Evolutionary conservation across 192 early-diverging fungal genomes (phyloP).

Genomic region (Dimargaris verticillata): DNA sequence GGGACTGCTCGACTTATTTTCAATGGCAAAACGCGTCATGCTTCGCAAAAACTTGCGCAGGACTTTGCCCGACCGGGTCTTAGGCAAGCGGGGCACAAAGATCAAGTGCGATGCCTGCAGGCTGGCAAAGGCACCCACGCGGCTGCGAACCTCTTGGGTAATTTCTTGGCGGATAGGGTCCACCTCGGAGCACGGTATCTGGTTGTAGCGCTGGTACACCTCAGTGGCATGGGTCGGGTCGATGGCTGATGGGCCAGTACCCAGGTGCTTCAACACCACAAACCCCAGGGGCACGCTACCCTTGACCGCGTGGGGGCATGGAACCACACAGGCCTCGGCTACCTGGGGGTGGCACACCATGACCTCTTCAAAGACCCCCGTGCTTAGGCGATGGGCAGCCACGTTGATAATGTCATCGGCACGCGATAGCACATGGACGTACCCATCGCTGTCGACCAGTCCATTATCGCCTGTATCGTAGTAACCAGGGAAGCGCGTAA

Average conservation of each 20-base stretch:
- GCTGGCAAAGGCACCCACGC: conserved; percentile 71
- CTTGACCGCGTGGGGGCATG: conserved; percentile 44
- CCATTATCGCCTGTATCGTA: conserved; percentile 74
- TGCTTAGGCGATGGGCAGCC: conserved; percentile 69
- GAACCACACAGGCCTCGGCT: conserved; percentile 54
- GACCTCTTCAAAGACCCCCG: conserved; percentile 61
- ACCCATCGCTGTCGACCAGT: conserved; percentile 56
- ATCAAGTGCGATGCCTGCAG: conserved; percentile 47
- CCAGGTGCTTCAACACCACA: conserved; percentile 30
- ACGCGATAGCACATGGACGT: conserved; percentile 51
- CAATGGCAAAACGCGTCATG: conserved; percentile 37
- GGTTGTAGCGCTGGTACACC: neutral
- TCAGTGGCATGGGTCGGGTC: neutral
- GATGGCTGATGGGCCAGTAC: conserved; percentile 11
- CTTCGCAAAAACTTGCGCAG: conserved; percentile 56
- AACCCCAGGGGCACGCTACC: conserved; percentile 51
- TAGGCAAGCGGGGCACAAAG: conserved; percentile 55
- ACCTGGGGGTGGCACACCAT: conserved; percentile 42
- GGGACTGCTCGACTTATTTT: conserved; percentile 26
- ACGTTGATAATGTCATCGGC: conserved; percentile 75
- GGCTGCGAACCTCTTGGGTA: conserved; percentile 36
- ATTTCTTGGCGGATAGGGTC: conserved; percentile 30
- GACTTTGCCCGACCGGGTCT: conserved; percentile 76
- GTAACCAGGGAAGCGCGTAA: conserved; percentile 60
- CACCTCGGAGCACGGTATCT: neutral